These are phyloP conservation scores for Komagataella phaffii DNA, from an alignment of 805 yeast genomes.

Conservation along the genomic window DNA sequence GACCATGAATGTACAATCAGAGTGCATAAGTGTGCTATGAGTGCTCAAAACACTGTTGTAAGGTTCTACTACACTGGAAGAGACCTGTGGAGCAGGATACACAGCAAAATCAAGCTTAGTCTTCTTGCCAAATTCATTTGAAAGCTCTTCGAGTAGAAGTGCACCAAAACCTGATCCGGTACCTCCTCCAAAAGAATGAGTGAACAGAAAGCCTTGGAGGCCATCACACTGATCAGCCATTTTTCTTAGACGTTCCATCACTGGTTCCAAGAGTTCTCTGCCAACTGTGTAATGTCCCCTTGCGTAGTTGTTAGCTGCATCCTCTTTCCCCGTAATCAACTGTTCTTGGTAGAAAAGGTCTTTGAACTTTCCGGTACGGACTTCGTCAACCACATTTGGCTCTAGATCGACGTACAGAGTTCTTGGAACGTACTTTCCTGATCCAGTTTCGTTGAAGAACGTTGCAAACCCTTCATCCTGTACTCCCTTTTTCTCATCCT, in stretches of 20 bases:
- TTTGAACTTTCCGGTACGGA: slow-evolving; percentile 73
- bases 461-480: slow-evolving; percentile 83
- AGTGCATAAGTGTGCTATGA: slow-evolving; percentile 85
- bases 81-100: slow-evolving; percentile 86
- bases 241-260: slow-evolving; percentile 79
- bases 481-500: slow-evolving; percentile 76
- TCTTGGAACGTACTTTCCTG: slow-evolving; percentile 88
- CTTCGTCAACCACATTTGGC: slow-evolving; percentile 88
- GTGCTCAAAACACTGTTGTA: slow-evolving; percentile 88
- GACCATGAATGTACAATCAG: slow-evolving; percentile 93
- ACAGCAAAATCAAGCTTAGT: slow-evolving; percentile 90
- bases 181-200: slow-evolving; percentile 94
- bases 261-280: slow-evolving; percentile 76
- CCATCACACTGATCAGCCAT: slow-evolving; percentile 88
- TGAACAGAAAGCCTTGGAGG: slow-evolving; percentile 82
- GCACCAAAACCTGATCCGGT: slow-evolving; percentile 93
- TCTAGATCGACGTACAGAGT: slow-evolving; percentile 86
- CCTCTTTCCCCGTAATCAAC: slow-evolving; percentile 84
- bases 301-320: slow-evolving; percentile 90
- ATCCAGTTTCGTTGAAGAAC: slow-evolving; percentile 75
- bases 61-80: slow-evolving; percentile 89
- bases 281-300: slow-evolving; percentile 94
- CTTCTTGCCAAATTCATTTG: slow-evolving; percentile 79
- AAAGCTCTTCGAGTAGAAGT: slow-evolving; percentile 68
- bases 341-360: slow-evolving; percentile 91